Evolutionary conservation across 257 asterid species (phyloP), one percentile per base, ranked within the genome.

Genomic region (Parsonsia alboflavescens): DNA sequence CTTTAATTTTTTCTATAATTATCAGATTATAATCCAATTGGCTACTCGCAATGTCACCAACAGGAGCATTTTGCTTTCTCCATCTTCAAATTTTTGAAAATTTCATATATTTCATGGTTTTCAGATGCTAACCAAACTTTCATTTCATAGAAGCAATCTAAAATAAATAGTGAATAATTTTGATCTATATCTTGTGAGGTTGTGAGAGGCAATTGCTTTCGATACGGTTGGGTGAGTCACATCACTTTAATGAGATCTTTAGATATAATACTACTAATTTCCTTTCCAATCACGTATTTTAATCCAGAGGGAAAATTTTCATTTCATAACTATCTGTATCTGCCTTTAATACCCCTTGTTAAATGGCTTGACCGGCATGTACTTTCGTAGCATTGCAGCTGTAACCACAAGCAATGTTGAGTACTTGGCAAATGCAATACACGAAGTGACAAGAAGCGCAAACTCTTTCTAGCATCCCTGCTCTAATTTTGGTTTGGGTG

Each of bases 391-490:
- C 50, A 65, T 65, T 10, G 70, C 28, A 39, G 70, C 50, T 42
- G 48, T 65, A 65, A 65, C 70, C 28, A 39, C 15, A 39, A 19
- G 28, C 28, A 65, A 39, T 17, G 70, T 65, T 19, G 69, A 64
- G 26, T 64, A 36, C 24, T 39, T 64, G 69, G 49, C 69, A 36
- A 7, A 64, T 19, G 69, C 70, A 3, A 39, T 65, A 39, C 50
- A 65, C 41, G 70, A 65, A 65, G 70, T 65, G 26, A 65, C 70
- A 8, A 39, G 50, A 65, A 36, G 50, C 50, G 8, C 50, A 39
- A 39, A 7, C 7, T 13, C n/a, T 62, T 62, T 15, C 22, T 28
- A 26, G 66, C 42, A 28, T 59, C 42, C 10, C 66, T 28, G 41
- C 66, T 26, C 42, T 10, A 59, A 26, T 59, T 59, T 11, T 59